These are phyloP conservation scores for Pythium brachiatum DNA, from an alignment of 352 stramenopile genomes.

Conservation along the genomic window DNA sequence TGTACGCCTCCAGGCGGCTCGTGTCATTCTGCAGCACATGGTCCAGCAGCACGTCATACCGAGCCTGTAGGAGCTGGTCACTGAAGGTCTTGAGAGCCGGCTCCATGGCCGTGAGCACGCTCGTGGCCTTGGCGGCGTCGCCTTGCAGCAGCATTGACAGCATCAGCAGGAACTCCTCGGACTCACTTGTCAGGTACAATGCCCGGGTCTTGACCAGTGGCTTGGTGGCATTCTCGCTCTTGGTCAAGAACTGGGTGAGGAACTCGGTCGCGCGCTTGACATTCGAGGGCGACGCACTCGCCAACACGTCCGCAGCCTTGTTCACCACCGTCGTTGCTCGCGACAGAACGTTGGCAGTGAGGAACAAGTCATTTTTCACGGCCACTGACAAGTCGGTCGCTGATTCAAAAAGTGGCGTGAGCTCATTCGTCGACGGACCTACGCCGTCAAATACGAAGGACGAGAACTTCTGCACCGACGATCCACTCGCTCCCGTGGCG, in stretches of 20 bases:
- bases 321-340: not conserved
- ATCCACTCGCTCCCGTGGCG: not conserved
- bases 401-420: not conserved
- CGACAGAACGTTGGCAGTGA: slow-evolving; percentile 4
- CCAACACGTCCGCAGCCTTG: not conserved
- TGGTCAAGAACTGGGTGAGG: slow-evolving; percentile 7
- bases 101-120: slow-evolving; percentile 1
- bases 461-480: slow-evolving; percentile 2
- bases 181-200: slow-evolving; percentile 5
- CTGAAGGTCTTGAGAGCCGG: slow-evolving; percentile 3
- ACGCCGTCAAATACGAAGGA: slow-evolving; percentile 2
- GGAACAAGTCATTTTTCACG: slow-evolving; percentile 5
- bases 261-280: slow-evolving; percentile 5
- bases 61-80: slow-evolving; percentile 10
- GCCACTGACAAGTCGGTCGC: not conserved
- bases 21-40: slow-evolving; percentile 8
- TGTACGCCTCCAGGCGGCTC: slow-evolving; percentile 6
- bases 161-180: slow-evolving; percentile 7
- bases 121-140: not conserved
- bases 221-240: slow-evolving; percentile 10
- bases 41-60: slow-evolving; percentile 9
- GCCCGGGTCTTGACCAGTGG: not conserved
- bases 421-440: not conserved
- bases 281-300: not conserved
- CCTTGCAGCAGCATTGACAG: slow-evolving; percentile 5